Evolutionary conservation across 2,329 filamentous ascomycete species (phyloP), one percentile per base, ranked within the genome.

Genomic region (Ceratocystiopsis minuta): DNA sequence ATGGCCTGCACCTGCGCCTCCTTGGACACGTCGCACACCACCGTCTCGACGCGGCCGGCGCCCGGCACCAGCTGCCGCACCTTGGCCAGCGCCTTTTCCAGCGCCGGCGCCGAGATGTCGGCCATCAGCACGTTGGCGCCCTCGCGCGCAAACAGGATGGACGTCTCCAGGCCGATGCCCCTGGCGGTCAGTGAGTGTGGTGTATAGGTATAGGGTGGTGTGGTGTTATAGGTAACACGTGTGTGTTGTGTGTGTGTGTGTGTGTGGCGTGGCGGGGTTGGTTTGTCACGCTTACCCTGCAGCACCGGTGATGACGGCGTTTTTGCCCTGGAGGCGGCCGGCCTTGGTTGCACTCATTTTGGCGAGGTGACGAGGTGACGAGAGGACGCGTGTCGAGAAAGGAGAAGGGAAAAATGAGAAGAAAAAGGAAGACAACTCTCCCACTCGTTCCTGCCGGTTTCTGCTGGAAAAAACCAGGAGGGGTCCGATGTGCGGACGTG

Each of bases 101-200:
- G 73, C 2, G 83, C 83, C 6, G 78, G 74, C 37, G 68, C 72
- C 5, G 84, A 88, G 51, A 93, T 84, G 55, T 95, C 87, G 46
- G 80, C 73, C 74, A 95, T 77, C 50, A 94, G 65, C 43, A 95
- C 75, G 47, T 73, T 80, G 54, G 85, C 87, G 47, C 86, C 87
- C 65, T 95, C 87, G 49, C 80, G 80, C 45, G 78, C 80, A 55
- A 95, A 93, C 45, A 94, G 80, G 51, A 95, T 87, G 43, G 73
- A 74, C 2, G 87, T 94, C 65, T 95, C 86, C 39, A 95, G 80
- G 50, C 87, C 87, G 55, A 95, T 95, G 55, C 87, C 87, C 55
- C 87, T 87, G 54, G 17, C 17, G 17, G 32, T 14, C 1, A 10
- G 36, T 13, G 13, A 16, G 12, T 16, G 12, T 3, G 3, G 14